Evolutionary conservation across 768 basidiomycete species (phyloP).

Genomic region (Mycena kentingensis): DNA sequence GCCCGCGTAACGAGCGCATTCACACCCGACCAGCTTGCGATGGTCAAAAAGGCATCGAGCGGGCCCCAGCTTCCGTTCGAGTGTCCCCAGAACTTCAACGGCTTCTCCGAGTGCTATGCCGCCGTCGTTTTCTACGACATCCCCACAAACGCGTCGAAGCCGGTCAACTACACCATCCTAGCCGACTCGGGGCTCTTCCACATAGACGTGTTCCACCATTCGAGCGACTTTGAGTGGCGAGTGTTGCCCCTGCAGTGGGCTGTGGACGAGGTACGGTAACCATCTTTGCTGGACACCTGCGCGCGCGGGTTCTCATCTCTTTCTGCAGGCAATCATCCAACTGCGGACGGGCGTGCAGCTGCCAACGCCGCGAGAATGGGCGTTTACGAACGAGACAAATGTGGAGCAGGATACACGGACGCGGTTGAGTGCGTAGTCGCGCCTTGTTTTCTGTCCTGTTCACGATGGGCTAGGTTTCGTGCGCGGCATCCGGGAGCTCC

Average conservation of each 20-base stretch:
- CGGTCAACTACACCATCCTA: constrained; percentile 69
- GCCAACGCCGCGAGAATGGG: constrained; percentile 70
- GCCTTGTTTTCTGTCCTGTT: not conserved
- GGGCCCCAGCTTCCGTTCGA: constrained; percentile 50
- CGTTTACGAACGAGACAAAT: constrained; percentile 69
- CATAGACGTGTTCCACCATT: constrained; percentile 67
- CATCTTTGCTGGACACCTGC: not conserved
- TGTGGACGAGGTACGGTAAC: constrained; percentile 58
- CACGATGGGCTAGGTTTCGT: constrained; percentile 52
- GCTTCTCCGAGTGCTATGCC: constrained; percentile 69
- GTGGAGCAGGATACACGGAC: constrained; percentile 55
- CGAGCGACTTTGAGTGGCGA: constrained; percentile 66
- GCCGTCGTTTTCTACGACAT: constrained; percentile 64
- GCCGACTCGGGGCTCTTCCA: constrained; percentile 66
- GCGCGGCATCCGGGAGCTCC: constrained; percentile 58
- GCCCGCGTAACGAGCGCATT: constrained; percentile 57
- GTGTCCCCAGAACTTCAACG: constrained; percentile 77
- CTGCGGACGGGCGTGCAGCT: constrained; percentile 58
- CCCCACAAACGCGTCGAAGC: constrained; percentile 38
- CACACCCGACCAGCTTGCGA: constrained; percentile 43
- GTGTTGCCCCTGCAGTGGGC: constrained; percentile 78
- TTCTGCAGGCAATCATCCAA: constrained; percentile 67
- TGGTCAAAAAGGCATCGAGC: constrained; percentile 51
- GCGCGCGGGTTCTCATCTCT: constrained; percentile 2
- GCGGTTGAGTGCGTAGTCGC: not conserved